Evolutionary conservation across 768 basidiomycete species (phyloP).

Genomic region (Auricularia sp.): DNA sequence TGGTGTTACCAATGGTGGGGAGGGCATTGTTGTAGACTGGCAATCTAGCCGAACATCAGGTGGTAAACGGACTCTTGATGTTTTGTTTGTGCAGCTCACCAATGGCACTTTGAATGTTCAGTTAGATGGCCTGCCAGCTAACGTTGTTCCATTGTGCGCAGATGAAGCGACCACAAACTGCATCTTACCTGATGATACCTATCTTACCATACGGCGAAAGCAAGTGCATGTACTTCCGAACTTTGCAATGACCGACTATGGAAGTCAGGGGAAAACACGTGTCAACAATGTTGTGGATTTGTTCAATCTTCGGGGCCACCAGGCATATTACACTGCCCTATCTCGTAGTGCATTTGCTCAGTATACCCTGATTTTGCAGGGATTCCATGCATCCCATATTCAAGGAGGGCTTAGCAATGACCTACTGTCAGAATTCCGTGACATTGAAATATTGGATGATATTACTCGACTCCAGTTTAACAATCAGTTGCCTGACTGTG

Average conservation of each 20-base stretch:
- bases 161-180: constrained; percentile 1
- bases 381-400: constrained; percentile 7
- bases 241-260: constrained; percentile 17
- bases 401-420: constrained; percentile 7
- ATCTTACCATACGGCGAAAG: not conserved
- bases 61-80: constrained; percentile 3
- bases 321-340: constrained; percentile 14
- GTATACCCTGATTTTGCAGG: constrained; percentile 12
- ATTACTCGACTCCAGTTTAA: constrained; percentile 5
- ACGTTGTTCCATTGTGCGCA: constrained; percentile 12
- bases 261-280: constrained; percentile 14
- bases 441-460: constrained; percentile 9
- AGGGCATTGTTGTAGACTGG: constrained; percentile 12
- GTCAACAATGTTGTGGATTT: constrained; percentile 12
- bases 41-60: not conserved
- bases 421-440: constrained; percentile 13
- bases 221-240: constrained; percentile 13
- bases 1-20: constrained; percentile 17
- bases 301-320: constrained; percentile 5
- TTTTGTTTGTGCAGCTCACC: constrained; percentile 11
- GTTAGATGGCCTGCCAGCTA: constrained; percentile 9
- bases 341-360: constrained; percentile 10
- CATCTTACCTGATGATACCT: constrained; percentile 5
- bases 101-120: constrained; percentile 3
- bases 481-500: not conserved